Percentiles rank a stretch among this genome's conserved stretches.
phyloP scores from a whole-genome alignment of 108 stramenopile species.

The Nannochloropsis gaditana region DNA sequence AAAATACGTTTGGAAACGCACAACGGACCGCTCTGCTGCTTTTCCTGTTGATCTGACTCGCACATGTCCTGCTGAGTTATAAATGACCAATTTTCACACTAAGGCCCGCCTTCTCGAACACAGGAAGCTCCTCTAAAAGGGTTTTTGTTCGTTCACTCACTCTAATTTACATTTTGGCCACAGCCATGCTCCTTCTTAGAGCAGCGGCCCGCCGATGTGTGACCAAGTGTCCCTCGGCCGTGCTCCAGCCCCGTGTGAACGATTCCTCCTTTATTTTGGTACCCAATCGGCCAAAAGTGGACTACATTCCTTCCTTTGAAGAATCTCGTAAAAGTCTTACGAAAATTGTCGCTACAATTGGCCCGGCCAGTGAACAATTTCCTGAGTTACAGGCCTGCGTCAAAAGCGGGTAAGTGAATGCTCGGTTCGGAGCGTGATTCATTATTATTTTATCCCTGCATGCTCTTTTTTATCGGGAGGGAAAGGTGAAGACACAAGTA shows the following conservation, averaged over 20 bases:
- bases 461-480: no score
- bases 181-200: background rate
- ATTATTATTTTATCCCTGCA: no score
- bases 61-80: no score
- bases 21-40: no score
- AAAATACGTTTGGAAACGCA: no score
- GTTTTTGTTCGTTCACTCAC: no score
- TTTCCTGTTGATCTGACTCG: no score
- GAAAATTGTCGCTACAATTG: slow-evolving; percentile 90
- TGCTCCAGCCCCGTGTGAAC: background rate
- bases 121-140: no score
- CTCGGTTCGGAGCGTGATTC: no score
- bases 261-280: background rate
- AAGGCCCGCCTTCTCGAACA: no score
- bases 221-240: background rate
- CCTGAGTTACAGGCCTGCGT: slow-evolving; percentile 35
- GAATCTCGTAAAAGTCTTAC: slow-evolving; percentile 52
- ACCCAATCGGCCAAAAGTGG: background rate
- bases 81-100: no score
- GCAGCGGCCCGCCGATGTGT: background rate
- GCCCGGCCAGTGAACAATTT: slow-evolving; percentile 80
- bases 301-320: background rate
- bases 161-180: background rate
- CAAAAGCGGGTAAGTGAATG: background rate
- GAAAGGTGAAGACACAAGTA: no score